A percentile compares a stretch with the other conserved stretches of the same genome.
These are phyloP conservation scores for Claviceps sp. DNA, from an alignment of 2,329 filamentous ascomycete genomes.

Conservation along the genomic window DNA sequence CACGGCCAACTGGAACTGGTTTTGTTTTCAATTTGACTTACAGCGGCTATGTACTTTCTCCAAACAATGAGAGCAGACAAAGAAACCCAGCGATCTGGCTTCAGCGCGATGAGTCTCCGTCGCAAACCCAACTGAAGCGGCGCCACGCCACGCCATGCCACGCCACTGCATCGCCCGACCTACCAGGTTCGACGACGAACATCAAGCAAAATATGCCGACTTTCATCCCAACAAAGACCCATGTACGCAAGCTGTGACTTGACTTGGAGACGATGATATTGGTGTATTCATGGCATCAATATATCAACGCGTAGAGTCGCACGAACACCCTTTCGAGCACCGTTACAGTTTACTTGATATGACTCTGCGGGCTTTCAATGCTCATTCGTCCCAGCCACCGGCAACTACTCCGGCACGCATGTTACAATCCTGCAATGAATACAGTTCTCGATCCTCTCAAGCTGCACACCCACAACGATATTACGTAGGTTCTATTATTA, in stretches of 20 bases:
- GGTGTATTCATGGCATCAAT: no score
- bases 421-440: neutral
- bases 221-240: neutral
- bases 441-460: neutral
- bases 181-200: neutral
- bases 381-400: neutral
- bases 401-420: neutral
- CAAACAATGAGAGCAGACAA: no score
- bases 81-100: neutral
- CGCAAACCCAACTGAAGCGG: neutral
- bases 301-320: neutral
- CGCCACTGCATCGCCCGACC: neutral
- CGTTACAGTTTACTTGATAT: neutral
- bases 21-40: no score
- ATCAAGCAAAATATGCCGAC: neutral
- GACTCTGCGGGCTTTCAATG: neutral
- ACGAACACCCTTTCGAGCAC: neutral
- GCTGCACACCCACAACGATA: neutral
- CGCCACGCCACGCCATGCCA: neutral
- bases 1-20: no score
- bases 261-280: no score
- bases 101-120: neutral
- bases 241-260: no score
- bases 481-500: no score
- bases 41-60: no score